A percentile compares a stretch with the other conserved stretches of the same genome.
phyloP scores from a whole-genome alignment of 148 eudicot genomes.

The Beta vulgaris region DNA sequence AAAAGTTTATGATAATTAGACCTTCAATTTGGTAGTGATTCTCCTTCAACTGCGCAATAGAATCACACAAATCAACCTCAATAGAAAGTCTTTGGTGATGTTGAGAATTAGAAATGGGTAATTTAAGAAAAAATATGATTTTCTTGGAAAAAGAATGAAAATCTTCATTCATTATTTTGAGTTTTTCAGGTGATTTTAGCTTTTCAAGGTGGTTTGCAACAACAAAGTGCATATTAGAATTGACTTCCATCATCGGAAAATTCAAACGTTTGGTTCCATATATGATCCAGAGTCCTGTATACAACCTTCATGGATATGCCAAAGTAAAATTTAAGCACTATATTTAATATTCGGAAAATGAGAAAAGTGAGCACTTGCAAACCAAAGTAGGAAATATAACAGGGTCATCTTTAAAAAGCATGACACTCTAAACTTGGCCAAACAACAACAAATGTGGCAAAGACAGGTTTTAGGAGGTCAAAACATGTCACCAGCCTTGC shows the following conservation, averaged over 20 bases:
- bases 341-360: no score
- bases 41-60: slow-evolving; percentile 43
- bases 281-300: slow-evolving; percentile 64
- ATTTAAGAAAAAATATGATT: slow-evolving; percentile 30
- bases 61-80: slow-evolving; percentile 39
- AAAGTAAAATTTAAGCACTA: neutral
- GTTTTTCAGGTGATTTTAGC: slow-evolving; percentile 12
- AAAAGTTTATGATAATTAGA: neutral
- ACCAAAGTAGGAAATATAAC: neutral
- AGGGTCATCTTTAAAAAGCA: neutral
- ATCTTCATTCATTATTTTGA: neutral
- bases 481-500: neutral
- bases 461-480: neutral
- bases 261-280: slow-evolving; percentile 91
- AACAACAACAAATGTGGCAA: neutral
- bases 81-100: slow-evolving; percentile 7
- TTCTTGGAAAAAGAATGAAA: slow-evolving; percentile 19
- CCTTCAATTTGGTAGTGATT: slow-evolving; percentile 46
- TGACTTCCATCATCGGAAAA: slow-evolving; percentile 80
- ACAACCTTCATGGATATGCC: slow-evolving; percentile 51
- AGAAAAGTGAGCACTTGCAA: no score
- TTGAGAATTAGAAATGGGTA: slow-evolving; percentile 30
- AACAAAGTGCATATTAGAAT: slow-evolving; percentile 45
- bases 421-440: neutral
- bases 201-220: neutral